Evolutionary conservation across 2,329 filamentous ascomycete species (phyloP).

Genomic region (Aspergillus texensis): DNA sequence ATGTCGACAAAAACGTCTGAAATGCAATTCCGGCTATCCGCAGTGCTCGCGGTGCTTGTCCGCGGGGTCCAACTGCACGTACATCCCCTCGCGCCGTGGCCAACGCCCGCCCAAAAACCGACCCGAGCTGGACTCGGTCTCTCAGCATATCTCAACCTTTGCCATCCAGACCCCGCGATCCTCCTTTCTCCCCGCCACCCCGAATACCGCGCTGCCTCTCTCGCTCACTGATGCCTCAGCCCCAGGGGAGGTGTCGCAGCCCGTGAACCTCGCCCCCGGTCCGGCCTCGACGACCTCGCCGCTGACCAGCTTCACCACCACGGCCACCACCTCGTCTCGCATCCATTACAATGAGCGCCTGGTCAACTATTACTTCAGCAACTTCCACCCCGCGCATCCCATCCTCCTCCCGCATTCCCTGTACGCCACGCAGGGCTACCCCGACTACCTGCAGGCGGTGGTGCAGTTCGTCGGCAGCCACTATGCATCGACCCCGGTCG

Average conservation of each 20-base stretch:
- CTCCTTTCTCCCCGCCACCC: background rate
- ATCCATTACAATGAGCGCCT: background rate
- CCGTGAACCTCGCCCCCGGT: background rate
- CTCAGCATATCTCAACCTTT: slow-evolving; percentile 1
- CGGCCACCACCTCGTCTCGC: background rate
- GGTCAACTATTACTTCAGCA: slow-evolving; percentile 4
- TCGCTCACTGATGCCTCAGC: background rate
- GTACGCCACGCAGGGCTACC: slow-evolving; percentile 1
- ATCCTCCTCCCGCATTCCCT: background rate
- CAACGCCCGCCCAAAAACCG: background rate
- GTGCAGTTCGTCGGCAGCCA: slow-evolving; percentile 1
- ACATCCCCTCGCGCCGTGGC: slow-evolving; percentile 2
- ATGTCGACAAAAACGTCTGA: slow-evolving; percentile 5
- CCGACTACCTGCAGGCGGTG: background rate
- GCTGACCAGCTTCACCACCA: background rate
- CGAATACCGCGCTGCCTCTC: background rate
- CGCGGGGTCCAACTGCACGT: background rate
- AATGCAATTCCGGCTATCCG: slow-evolving; percentile 1
- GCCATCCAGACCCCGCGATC: slow-evolving; percentile 2
- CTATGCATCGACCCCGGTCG: background rate
- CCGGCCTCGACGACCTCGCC: background rate
- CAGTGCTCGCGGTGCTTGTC: slow-evolving; percentile 3
- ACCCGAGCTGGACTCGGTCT: slow-evolving; percentile 1
- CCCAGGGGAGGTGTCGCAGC: background rate
- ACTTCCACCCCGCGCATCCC: slow-evolving; percentile 5